Conservation (phyloP, 768 basidiomycete species). For the Boletus rubropictus region DNA sequence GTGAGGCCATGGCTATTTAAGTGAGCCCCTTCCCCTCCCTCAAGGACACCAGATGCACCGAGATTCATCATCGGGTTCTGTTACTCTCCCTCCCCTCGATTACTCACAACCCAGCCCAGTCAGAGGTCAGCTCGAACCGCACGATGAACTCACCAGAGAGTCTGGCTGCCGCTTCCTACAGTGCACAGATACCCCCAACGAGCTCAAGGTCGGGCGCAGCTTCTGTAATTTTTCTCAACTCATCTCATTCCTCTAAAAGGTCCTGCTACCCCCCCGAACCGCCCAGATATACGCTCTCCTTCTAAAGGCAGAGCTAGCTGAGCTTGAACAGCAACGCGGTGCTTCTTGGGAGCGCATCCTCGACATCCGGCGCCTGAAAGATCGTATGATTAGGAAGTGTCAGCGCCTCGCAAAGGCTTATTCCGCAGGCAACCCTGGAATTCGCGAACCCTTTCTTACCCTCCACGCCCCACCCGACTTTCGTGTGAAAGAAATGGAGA, state of each 20-base stretch:
- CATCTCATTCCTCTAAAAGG: slow-evolving; percentile 34
- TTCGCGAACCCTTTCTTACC: slow-evolving; percentile 52
- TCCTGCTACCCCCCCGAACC: slow-evolving; percentile 63
- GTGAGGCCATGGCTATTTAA: slow-evolving; percentile 17
- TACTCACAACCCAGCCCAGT: slow-evolving; percentile 61
- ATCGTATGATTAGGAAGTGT: slow-evolving; percentile 78
- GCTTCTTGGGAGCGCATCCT: slow-evolving; percentile 66
- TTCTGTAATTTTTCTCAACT: background rate
- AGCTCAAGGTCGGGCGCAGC: slow-evolving; percentile 53
- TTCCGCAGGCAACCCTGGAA: slow-evolving; percentile 35
- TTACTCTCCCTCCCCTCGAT: slow-evolving; percentile 37
- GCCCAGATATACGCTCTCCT: slow-evolving; percentile 62
- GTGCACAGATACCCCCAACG: slow-evolving; percentile 69
- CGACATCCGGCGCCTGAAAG: slow-evolving; percentile 72
- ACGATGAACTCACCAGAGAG: slow-evolving; percentile 42
- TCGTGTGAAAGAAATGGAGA: slow-evolving; percentile 72
- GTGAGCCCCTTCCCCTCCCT: slow-evolving; percentile 4
- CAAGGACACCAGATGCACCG: slow-evolving; percentile 17
- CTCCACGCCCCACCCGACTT: slow-evolving; percentile 68
- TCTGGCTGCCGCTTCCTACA: slow-evolving; percentile 70
- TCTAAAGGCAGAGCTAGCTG: slow-evolving; percentile 53
- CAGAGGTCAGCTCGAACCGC: slow-evolving; percentile 70
- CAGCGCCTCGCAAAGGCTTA: slow-evolving; percentile 51
- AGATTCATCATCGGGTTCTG: slow-evolving; percentile 22
- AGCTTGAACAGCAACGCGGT: slow-evolving; percentile 51